Percentiles rank a stretch among this genome's conserved stretches.
Evolutionary conservation across 345 rosid species (phyloP).

Genomic region (Eutrema yunnanense): DNA sequence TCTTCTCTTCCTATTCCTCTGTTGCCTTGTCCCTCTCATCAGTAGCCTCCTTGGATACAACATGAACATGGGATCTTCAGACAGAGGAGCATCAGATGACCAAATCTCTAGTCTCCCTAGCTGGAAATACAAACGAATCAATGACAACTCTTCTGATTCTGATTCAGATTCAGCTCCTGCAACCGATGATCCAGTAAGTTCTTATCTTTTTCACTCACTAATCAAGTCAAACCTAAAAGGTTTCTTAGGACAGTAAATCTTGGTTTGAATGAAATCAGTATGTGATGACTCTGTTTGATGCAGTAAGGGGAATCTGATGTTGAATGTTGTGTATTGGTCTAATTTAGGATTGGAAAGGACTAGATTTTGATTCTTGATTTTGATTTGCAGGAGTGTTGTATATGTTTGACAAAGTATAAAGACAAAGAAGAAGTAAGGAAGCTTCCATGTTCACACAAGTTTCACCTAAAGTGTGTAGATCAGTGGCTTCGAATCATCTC

Average conservation of each 20-base stretch:
- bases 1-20: constrained; percentile 75
- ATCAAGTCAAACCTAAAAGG: background rate
- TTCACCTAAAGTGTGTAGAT: constrained; percentile 91
- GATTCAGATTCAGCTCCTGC: constrained; percentile 29
- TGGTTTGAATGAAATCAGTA: background rate
- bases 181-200: constrained; percentile 48
- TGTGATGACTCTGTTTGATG: background rate
- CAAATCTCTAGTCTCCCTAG: constrained; percentile 77
- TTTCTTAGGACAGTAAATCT: background rate
- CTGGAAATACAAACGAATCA: constrained; percentile 65
- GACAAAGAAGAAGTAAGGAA: constrained; percentile 85
- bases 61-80: constrained; percentile 77
- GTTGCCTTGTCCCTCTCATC: constrained; percentile 76
- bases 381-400: constrained; percentile 75
- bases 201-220: background rate
- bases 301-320: background rate
- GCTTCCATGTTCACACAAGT: constrained; percentile 86
- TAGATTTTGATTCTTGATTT: background rate
- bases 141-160: constrained; percentile 22
- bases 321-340: background rate
- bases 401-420: constrained; percentile 77
- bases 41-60: constrained; percentile 88
- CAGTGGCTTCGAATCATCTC: constrained; percentile 95
- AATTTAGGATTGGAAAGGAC: background rate
- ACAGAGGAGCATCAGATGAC: constrained; percentile 85